These are phyloP conservation scores for Rhodotorula sp. DNA, from an alignment of 1,284 basidiomycete genomes.

Conservation along the genomic window DNA sequence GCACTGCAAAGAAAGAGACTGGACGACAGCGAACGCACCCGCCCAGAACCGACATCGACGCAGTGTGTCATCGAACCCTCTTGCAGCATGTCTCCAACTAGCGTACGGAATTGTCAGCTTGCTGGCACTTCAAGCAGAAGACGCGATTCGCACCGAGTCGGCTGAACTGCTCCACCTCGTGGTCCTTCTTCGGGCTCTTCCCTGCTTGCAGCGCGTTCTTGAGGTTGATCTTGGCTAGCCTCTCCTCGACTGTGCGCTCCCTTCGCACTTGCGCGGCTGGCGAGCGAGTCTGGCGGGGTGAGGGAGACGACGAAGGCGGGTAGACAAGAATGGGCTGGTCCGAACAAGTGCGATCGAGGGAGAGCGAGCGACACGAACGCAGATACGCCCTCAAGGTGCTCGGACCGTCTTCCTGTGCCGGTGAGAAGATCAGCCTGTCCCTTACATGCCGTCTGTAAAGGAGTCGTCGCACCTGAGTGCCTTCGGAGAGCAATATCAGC, in stretches of 20 bases:
- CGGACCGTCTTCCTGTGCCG: slow-evolving; percentile 7
- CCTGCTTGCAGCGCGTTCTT: slow-evolving; percentile 20
- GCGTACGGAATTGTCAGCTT: neutral
- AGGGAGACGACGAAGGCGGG: neutral
- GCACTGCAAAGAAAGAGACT: too few species aligned
- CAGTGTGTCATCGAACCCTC: slow-evolving; percentile 18
- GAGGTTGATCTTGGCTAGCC: slow-evolving; percentile 9
- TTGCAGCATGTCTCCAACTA: slow-evolving; percentile 13
- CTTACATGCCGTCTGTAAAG: neutral
- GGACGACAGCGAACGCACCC: slow-evolving; percentile 17
- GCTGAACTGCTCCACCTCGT: slow-evolving; percentile 31
- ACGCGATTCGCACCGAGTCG: slow-evolving; percentile 1
- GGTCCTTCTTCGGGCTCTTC: slow-evolving; percentile 35
- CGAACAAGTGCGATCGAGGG: slow-evolving; percentile 33
- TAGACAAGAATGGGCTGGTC: slow-evolving; percentile 22
- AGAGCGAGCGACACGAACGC: slow-evolving; percentile 14
- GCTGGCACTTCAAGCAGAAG: neutral
- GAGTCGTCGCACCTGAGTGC: neutral
- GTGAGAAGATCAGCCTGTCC: neutral
- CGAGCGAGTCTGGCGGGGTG: neutral
- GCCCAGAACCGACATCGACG: slow-evolving; percentile 39
- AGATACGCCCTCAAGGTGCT: slow-evolving; percentile 12
- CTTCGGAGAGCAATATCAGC: slow-evolving; percentile 14
- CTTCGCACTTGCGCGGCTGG: too few species aligned
- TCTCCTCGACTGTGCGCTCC: neutral